Evolutionary conservation across 495 filamentous ascomycete genomes (phyloP).

Genomic region (Penicillium argentinense): DNA sequence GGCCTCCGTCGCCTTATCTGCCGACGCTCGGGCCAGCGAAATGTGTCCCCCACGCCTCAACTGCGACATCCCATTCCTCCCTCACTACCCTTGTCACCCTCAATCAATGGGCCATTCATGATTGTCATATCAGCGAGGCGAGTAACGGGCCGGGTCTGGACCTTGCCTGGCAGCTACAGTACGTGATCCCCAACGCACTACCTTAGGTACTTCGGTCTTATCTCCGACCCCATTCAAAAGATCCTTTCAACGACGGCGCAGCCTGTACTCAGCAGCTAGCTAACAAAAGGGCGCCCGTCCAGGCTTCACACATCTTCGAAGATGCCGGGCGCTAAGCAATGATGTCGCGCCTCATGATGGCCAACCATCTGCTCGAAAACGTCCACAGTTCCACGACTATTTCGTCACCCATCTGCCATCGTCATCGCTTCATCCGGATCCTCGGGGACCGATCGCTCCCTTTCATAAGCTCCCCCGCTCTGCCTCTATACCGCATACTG

Average conservation of each 20-base stretch:
- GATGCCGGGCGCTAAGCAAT: slow-evolving; percentile 18
- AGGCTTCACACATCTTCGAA: slow-evolving; percentile 24
- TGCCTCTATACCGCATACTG: slow-evolving; percentile 76
- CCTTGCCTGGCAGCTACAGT: slow-evolving; percentile 38
- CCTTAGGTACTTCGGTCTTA: slow-evolving; percentile 15
- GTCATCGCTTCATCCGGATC: slow-evolving; percentile 89
- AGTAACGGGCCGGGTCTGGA: slow-evolving; percentile 44
- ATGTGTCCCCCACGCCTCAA: slow-evolving; percentile 11
- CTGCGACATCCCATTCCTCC: slow-evolving; percentile 5
- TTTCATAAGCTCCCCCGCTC: slow-evolving; percentile 80
- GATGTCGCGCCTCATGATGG: slow-evolving; percentile 16
- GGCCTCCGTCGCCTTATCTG: slow-evolving; percentile 24
- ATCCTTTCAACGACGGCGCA: slow-evolving; percentile 6
- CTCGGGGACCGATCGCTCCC: slow-evolving; percentile 54
- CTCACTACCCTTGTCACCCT: slow-evolving; percentile 3
- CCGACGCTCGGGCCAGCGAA: slow-evolving; percentile 28
- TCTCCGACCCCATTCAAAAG: slow-evolving; percentile 9
- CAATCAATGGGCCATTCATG: slow-evolving; percentile 46
- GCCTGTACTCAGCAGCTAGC: slow-evolving; percentile 3
- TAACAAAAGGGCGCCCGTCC: slow-evolving; percentile 12
- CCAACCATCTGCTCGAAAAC: slow-evolving; percentile 20
- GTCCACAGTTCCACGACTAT: slow-evolving; percentile 84
- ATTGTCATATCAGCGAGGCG: slow-evolving; percentile 41
- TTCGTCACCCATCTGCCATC: slow-evolving; percentile 95
- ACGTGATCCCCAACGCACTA: slow-evolving; percentile 13